A percentile compares a stretch with the other conserved stretches of the same genome.
Conservation (phyloP, 2,329 filamentous ascomycete species). For the Stagonosporopsis rhizophila region DNA sequence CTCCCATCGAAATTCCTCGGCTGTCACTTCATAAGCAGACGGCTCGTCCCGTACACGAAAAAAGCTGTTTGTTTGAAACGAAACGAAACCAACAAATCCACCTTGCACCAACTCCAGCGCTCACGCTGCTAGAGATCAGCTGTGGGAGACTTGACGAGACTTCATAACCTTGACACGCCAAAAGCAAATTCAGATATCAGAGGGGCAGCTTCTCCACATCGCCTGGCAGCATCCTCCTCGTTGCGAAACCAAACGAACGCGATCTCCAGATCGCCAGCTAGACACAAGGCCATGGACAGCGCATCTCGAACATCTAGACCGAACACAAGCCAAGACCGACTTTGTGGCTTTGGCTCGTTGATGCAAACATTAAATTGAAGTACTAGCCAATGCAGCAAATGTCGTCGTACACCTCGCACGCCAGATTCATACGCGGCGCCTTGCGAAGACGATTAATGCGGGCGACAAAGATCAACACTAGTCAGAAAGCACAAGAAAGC, state of each 20-base stretch:
- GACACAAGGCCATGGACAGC: neutral
- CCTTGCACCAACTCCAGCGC: constrained; percentile 8
- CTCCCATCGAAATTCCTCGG: constrained; percentile 8
- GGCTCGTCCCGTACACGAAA: constrained; percentile 28
- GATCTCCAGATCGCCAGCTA: constrained; percentile 11
- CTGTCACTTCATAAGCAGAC: constrained; percentile 19
- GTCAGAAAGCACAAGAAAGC: too few species aligned
- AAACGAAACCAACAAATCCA: constrained; percentile 19
- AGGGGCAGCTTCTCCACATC: constrained; percentile 7
- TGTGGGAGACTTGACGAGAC: neutral
- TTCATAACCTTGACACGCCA: constrained; percentile 17
- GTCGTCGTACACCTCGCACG: too few species aligned
- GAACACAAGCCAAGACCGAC: neutral
- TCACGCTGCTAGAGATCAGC: neutral
- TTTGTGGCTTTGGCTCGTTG: too few species aligned
- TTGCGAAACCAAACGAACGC: constrained; percentile 9
- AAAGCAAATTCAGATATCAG: neutral
- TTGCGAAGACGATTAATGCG: too few species aligned
- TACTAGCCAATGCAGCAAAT: too few species aligned
- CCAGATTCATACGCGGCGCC: too few species aligned
- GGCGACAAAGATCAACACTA: too few species aligned
- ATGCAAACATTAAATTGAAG: too few species aligned
- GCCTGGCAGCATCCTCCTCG: neutral
- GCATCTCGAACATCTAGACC: constrained; percentile 1
- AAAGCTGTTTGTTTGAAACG: constrained; percentile 24